Base-by-base conservation (phyloP, 805 yeast genomes). In the Priceomyces melissophilus region DNA sequence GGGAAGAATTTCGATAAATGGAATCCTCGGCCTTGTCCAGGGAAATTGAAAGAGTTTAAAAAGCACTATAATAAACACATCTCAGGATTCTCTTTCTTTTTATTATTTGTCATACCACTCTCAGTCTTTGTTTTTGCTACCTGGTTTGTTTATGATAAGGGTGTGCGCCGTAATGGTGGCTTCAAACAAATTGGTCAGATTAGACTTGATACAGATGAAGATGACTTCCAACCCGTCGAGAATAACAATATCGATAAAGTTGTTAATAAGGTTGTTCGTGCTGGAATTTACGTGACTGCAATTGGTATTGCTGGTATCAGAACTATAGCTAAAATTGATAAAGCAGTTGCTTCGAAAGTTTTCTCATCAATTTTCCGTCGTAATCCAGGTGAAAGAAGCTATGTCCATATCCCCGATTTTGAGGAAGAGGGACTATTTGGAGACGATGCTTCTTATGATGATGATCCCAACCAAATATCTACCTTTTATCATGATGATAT, bases 111-210 rank as follows among this genome's bases (percentile, higher is more conserved):
- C 7, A 51, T 84, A 12, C 91, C 95, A 11, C 43, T 83, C 2
- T 54, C 69, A 44, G 78, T 80, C 2, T 74, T 77, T 43, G 53
- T 76, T 6, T 66, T 71, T n/a, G 75, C 82, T 1, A 54, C 69
- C 2, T 82, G 80, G 76, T 78, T 87, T 56, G 81, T 88, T 15
- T 89, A 85, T 59, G 88, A 85, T 46, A 78, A 82, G 54, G 95
- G 95, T 39, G 79, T 87, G 45, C 79, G 87, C 43, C 71, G 89
- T 50, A 83, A 83, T 56, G 90, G 90, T 16, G 89, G 89, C 0
- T 79, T 83, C 58, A 63, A 78, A 27, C 72, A 86, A 51, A 82
- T 87, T 59, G 96, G 96, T 12, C 95, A 85, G 59, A 90, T 90
- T 44, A 72, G 95, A 48, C 71, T 90, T 35, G 95, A 88, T 37